A percentile compares a stretch with the other conserved stretches of the same genome.
Conservation (phyloP, 2,329 filamentous ascomycete species). For the Shiraia sp. region DNA sequence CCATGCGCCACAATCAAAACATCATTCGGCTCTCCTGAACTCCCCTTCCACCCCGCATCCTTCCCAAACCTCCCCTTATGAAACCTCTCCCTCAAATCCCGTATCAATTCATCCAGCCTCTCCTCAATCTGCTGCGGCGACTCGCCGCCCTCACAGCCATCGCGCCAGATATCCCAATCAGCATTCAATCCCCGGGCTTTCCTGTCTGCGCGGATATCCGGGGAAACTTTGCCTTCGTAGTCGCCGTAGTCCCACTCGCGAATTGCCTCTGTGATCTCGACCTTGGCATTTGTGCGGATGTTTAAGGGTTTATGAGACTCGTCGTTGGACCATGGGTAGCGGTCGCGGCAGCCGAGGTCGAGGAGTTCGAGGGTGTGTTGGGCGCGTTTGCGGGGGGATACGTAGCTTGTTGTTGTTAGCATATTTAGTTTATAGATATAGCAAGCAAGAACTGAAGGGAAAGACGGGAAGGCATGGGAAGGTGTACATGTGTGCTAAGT, state of each 20-base stretch:
- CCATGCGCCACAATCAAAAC: constrained; percentile 85
- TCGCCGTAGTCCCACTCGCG: constrained; percentile 67
- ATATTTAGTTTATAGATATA: constrained; percentile 1
- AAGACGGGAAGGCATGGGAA: background rate
- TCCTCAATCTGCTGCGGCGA: constrained; percentile 72
- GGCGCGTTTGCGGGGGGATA: constrained; percentile 82
- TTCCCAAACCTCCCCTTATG: constrained; percentile 58
- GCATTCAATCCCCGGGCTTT: constrained; percentile 55
- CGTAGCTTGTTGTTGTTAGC: constrained; percentile 60
- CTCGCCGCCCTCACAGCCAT: constrained; percentile 84
- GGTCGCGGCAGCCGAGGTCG: constrained; percentile 69
- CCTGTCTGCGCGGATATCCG: constrained; percentile 55
- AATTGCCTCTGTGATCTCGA: constrained; percentile 56
- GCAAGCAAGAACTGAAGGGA: background rate
- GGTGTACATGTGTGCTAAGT: constrained; percentile 78
- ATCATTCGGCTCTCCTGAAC: constrained; percentile 61
- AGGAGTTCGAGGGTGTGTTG: constrained; percentile 90
- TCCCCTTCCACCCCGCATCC: constrained; percentile 55
- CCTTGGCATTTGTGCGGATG: constrained; percentile 46
- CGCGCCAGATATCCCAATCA: constrained; percentile 83
- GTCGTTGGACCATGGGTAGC: constrained; percentile 67
- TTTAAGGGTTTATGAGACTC: constrained; percentile 13
- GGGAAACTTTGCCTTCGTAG: constrained; percentile 61
- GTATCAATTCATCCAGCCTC: constrained; percentile 75
- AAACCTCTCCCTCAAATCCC: constrained; percentile 65